Conservation (phyloP, 1,284 basidiomycete species). For the Microbotryum silenes-acaulis region DNA sequence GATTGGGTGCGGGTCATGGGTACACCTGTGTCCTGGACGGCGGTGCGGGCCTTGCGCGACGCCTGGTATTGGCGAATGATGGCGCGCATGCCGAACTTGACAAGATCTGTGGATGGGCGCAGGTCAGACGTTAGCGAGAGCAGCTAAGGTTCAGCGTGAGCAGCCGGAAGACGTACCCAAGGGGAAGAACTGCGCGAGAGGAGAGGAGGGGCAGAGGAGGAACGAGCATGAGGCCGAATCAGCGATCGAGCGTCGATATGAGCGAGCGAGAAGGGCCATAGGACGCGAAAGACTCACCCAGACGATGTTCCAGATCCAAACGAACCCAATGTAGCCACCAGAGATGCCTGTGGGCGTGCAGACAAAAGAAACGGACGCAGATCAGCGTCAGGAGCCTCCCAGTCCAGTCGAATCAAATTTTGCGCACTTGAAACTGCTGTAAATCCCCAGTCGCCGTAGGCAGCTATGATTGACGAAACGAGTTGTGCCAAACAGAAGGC, state of each 20-base stretch:
- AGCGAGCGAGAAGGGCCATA: no score
- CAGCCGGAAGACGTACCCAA: constrained; percentile 60
- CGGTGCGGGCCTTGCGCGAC: constrained; percentile 50
- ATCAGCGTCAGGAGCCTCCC: no score
- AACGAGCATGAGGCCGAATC: not conserved
- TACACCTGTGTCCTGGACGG: constrained; percentile 61
- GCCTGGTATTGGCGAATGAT: constrained; percentile 63
- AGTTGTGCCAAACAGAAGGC: constrained; percentile 92
- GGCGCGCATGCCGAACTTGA: constrained; percentile 94
- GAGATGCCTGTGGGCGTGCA: constrained; percentile 49
- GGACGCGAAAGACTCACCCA: constrained; percentile 4
- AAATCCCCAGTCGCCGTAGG: constrained; percentile 79
- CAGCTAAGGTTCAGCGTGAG: constrained; percentile 75
- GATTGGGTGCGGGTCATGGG: constrained; percentile 70
- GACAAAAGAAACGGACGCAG: not conserved
- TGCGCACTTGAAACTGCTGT: constrained; percentile 53
- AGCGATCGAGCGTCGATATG: no score
- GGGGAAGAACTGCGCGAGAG: constrained; percentile 45
- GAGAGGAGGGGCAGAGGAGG: constrained; percentile 41
- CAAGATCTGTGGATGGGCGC: constrained; percentile 70
- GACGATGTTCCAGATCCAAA: constrained; percentile 31
- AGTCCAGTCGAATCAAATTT: not conserved
- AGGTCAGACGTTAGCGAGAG: constrained; percentile 44
- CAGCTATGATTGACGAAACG: constrained; percentile 89
- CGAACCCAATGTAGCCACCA: constrained; percentile 87